Base-by-base conservation (phyloP, 768 basidiomycete species). In the Lactarius psammicola region DNA sequence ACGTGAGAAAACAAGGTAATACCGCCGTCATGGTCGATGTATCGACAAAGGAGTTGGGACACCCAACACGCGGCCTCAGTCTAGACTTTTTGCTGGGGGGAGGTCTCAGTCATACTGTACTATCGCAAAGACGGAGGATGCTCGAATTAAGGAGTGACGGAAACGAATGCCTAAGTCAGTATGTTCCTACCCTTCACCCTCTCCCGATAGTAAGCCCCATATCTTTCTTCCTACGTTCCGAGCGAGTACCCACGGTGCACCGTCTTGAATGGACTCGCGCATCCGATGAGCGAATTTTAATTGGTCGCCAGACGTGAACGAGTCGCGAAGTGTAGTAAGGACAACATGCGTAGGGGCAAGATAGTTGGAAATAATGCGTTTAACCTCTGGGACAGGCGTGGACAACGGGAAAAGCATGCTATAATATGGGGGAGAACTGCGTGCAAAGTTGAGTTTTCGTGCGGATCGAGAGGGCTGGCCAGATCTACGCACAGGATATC, bases 211-310 rank as follows among this genome's bases (percentile, higher is more conserved):
- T 13, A 68, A 30, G 34, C 67, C 60, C 80, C 79, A 80, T 73
- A 78, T 76, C 68, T 75, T 74, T 64, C 74, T 72, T 67, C 75
- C 75, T 6, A 77, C 77, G n/a, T 75, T 79, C n/a, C 74, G 72
- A 15, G 76, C 80, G 9, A 82, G 75, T 56, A 73, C 69, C 54
- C 75, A 84, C 0, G 90, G 90, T 60, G 90, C 87, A 15, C 80
- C 78, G 1, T 85, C 83, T 75, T 78, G 80, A 20, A 87, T 83
- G 72, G 87, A 90, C 72, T 87, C 84, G 82, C 84, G 85, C 18
- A 87, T 75, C 4, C 84, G 84, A 34, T 70, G 70, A 3, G 82
- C 85, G 71, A 92, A 84, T 69, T 84, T 76, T 57, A 72, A 78
- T 66, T 87, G 85, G 64, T 84, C 82, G 13, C 89, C 89, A 0